These are phyloP conservation scores for Naegleria lovaniensis DNA, from an alignment of 208 protist genomes.

Conservation along the genomic window DNA sequence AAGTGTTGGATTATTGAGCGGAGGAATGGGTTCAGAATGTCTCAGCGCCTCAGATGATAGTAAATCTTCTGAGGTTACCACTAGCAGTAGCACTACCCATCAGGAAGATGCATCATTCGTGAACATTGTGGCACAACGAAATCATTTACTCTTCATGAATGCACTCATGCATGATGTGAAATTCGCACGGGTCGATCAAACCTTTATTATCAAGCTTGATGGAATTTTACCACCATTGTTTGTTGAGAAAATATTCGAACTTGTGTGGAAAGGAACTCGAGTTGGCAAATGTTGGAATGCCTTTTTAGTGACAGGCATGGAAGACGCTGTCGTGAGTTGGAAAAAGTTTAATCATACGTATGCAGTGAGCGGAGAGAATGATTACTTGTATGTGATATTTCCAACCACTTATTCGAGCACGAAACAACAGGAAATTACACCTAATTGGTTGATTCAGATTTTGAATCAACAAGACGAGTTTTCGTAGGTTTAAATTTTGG, in stretches of 20 bases:
- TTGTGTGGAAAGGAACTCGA: background rate
- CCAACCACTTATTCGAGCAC: background rate
- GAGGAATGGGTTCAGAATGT: background rate
- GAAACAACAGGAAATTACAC: background rate
- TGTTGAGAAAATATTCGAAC: background rate
- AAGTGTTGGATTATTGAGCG: background rate
- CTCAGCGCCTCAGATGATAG: background rate
- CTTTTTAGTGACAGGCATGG: background rate
- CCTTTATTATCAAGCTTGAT: background rate
- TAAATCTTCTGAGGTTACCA: no score
- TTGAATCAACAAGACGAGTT: background rate
- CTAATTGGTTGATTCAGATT: background rate
- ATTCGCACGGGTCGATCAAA: background rate
- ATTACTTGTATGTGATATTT: background rate
- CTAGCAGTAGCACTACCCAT: background rate
- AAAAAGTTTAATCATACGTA: background rate
- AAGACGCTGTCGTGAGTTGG: background rate
- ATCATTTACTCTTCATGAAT: background rate
- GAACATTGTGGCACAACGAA: background rate
- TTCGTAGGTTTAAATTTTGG: background rate
- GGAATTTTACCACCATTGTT: background rate
- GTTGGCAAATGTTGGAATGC: background rate
- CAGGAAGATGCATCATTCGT: no score
- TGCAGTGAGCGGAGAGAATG: background rate
- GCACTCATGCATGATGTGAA: background rate